These are phyloP conservation scores for Aspergillus amoenus DNA, from an alignment of 2,329 filamentous ascomycete genomes.

Conservation along the genomic window DNA sequence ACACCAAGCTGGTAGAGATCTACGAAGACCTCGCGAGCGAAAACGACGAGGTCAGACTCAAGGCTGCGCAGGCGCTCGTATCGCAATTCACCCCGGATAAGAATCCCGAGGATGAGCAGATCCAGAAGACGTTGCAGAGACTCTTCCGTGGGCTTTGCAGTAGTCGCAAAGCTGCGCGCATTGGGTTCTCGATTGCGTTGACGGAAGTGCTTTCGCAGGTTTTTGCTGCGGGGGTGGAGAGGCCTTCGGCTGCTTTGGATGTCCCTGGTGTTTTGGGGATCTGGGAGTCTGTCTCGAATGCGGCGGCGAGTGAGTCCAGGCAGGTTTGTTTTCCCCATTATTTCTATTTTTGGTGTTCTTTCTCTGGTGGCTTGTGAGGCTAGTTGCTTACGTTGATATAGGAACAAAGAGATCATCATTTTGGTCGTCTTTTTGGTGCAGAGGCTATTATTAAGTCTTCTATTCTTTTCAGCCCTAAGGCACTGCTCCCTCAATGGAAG, in stretches of 20 bases:
- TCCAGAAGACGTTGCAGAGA: constrained; percentile 52
- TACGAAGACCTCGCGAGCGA: constrained; percentile 51
- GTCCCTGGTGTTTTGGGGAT: constrained; percentile 50
- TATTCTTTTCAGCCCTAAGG: constrained; percentile 62
- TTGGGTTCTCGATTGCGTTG: constrained; percentile 86
- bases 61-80: constrained; percentile 45
- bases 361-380: neutral
- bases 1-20: constrained; percentile 48
- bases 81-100: constrained; percentile 45
- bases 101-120: constrained; percentile 40
- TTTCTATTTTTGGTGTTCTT: neutral
- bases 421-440: constrained; percentile 83
- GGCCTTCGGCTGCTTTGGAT: constrained; percentile 28
- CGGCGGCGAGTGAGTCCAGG: constrained; percentile 53
- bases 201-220: constrained; percentile 76
- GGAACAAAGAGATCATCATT: constrained; percentile 81
- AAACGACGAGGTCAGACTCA: constrained; percentile 47
- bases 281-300: constrained; percentile 53
- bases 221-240: constrained; percentile 47
- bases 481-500: constrained; percentile 52
- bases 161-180: constrained; percentile 79
- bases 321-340: constrained; percentile 42
- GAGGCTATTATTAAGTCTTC: constrained; percentile 81
- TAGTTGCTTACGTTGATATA: constrained; percentile 51
- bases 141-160: constrained; percentile 88